Evolutionary conservation across 441 rosid genomes (phyloP).

Genomic region (Melastoma candidum): DNA sequence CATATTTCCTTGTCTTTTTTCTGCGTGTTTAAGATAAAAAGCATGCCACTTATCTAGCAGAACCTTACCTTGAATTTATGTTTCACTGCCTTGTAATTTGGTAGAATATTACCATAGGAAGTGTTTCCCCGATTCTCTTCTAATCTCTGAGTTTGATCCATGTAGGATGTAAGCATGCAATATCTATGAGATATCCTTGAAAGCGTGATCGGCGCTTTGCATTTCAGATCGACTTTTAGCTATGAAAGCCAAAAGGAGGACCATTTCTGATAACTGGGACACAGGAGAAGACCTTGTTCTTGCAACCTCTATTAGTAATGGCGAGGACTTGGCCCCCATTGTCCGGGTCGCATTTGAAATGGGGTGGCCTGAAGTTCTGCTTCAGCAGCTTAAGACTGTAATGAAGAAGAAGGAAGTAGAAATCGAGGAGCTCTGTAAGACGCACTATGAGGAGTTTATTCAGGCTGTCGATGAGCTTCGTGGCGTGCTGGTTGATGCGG

Average conservation of each 20-base stretch:
- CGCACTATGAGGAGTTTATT: constrained; percentile 91
- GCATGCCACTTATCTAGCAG: too few species aligned
- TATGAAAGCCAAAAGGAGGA: constrained; percentile 69
- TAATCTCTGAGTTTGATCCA: too few species aligned
- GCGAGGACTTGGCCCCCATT: constrained; percentile 89
- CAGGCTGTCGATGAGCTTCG: constrained; percentile 97
- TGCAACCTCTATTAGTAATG: constrained; percentile 70
- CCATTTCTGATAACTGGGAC: constrained; percentile 69
- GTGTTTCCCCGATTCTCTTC: too few species aligned
- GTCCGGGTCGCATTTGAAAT: constrained; percentile 84
- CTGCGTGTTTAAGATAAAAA: too few species aligned
- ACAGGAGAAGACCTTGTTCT: constrained; percentile 75
- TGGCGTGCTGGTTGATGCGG: constrained; percentile 96
- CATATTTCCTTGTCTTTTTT: too few species aligned
- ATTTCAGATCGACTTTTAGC: not conserved
- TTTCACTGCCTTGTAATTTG: too few species aligned
- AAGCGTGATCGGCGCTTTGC: not conserved
- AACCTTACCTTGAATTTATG: too few species aligned
- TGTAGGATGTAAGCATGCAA: too few species aligned
- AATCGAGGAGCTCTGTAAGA: constrained; percentile 93
- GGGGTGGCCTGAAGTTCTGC: constrained; percentile 72
- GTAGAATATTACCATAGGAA: too few species aligned
- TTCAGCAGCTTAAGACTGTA: constrained; percentile 73
- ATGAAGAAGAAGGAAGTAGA: constrained; percentile 83
- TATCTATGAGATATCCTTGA: too few species aligned